These are phyloP conservation scores for Corniculantispora saksenae DNA, from an alignment of 2,329 filamentous ascomycete species.

Conservation along the genomic window DNA sequence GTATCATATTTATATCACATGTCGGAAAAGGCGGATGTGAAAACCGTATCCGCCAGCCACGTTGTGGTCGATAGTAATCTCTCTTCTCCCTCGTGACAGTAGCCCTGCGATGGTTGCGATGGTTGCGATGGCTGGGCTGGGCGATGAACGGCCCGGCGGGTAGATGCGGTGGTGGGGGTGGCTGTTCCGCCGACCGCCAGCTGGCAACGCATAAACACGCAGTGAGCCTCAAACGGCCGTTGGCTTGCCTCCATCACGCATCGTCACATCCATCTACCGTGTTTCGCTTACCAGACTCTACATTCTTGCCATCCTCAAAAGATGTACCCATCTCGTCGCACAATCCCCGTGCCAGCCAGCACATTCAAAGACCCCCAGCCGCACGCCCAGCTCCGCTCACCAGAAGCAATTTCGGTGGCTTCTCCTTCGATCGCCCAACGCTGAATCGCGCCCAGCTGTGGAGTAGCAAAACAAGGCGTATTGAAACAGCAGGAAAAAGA, in stretches of 20 bases:
- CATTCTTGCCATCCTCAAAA: background rate
- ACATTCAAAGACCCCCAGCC: background rate
- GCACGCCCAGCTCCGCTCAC: background rate
- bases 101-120: background rate
- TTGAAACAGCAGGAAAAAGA: background rate
- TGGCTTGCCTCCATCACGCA: background rate
- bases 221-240: background rate
- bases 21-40: too few species aligned
- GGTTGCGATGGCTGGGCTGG: slow-evolving; percentile 1
- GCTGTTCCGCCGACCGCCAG: background rate
- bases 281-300: background rate
- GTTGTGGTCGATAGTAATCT: background rate
- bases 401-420: background rate
- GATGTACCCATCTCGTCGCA: background rate
- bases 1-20: background rate
- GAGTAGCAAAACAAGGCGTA: slow-evolving; percentile 1
- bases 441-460: slow-evolving; percentile 7
- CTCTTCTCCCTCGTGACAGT: background rate
- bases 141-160: slow-evolving; percentile 12
- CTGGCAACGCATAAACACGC: background rate
- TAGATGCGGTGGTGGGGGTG: slow-evolving; percentile 11
- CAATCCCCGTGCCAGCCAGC: background rate
- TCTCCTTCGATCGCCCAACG: slow-evolving; percentile 1
- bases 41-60: background rate
- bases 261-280: background rate